Conservation (phyloP, 495 filamentous ascomycete species). For the Lasiosphaeria miniovina region DNA sequence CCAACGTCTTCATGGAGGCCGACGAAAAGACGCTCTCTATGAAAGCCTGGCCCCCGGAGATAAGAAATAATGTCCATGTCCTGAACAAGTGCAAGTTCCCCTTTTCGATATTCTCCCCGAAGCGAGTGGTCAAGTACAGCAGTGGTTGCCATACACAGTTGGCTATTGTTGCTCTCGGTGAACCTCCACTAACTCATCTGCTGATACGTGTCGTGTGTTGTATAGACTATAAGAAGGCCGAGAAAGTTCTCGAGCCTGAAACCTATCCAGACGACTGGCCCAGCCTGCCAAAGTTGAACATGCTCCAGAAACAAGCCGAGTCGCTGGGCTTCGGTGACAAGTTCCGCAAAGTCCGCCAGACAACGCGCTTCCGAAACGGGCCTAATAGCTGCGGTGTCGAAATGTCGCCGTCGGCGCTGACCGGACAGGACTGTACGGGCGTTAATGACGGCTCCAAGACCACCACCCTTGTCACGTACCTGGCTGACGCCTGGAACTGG, state of each 20-base stretch:
- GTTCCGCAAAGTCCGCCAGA: constrained; percentile 57
- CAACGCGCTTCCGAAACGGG: constrained; percentile 58
- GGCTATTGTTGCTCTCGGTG: too few relatives aligned
- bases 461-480: constrained; percentile 61
- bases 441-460: constrained; percentile 68
- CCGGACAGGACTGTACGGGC: constrained; percentile 61
- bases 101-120: too few relatives aligned
- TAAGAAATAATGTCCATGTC: constrained; percentile 42
- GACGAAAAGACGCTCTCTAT: constrained; percentile 53
- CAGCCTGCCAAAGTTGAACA: constrained; percentile 50
- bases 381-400: constrained; percentile 60
- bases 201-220: too few relatives aligned
- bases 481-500: constrained; percentile 74
- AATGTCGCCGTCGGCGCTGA: constrained; percentile 57
- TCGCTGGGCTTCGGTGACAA: constrained; percentile 47
- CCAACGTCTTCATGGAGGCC: constrained; percentile 63
- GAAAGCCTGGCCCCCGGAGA: constrained; percentile 59
- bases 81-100: constrained; percentile 50
- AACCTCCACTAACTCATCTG: too few relatives aligned
- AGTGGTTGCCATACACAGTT: too few relatives aligned
- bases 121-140: too few relatives aligned
- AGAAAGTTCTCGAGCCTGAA: constrained; percentile 56
- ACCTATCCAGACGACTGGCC: constrained; percentile 57
- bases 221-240: constrained; percentile 55
- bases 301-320: constrained; percentile 56